Evolutionary conservation across 495 filamentous ascomycete genomes (phyloP).

Genomic region (Endocarpon pusillum): DNA sequence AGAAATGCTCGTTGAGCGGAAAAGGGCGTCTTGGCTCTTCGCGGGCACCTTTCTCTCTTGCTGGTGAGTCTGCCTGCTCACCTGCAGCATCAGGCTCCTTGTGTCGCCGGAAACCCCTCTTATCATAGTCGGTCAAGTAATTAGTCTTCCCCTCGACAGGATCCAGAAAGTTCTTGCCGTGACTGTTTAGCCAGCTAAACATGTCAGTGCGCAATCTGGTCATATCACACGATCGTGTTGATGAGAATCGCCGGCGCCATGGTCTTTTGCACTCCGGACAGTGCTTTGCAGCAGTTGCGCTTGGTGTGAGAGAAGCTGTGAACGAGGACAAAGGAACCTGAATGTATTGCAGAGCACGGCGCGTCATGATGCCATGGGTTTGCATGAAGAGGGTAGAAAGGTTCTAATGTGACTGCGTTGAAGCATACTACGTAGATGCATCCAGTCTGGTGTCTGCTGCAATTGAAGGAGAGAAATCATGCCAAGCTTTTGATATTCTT

Average conservation of each 20-base stretch:
- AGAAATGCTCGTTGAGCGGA: constrained; percentile 56
- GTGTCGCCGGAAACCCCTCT: constrained; percentile 17
- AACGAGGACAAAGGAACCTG: too few relatives aligned
- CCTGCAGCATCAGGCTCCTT: constrained; percentile 6
- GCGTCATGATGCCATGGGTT: too few relatives aligned
- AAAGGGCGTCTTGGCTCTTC: constrained; percentile 51
- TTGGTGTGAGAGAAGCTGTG: too few relatives aligned
- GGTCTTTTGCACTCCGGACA: too few relatives aligned
- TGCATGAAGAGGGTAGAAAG: too few relatives aligned
- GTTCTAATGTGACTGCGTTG: too few relatives aligned
- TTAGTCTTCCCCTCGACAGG: constrained; percentile 45
- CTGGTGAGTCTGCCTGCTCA: constrained; percentile 9
- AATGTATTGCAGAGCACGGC: too few relatives aligned
- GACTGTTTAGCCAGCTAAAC: constrained; percentile 48
- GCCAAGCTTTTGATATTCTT: too few relatives aligned
- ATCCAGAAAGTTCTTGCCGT: constrained; percentile 36
- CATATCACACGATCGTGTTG: constrained; percentile 19
- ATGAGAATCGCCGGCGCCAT: constrained; percentile 29
- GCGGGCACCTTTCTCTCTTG: constrained; percentile 3
- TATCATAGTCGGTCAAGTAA: constrained; percentile 39
- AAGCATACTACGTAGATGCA: too few relatives aligned
- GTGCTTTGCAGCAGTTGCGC: too few relatives aligned
- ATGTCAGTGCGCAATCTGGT: constrained; percentile 38
- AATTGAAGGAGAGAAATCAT: too few relatives aligned
- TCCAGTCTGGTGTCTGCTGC: too few relatives aligned